A percentile compares a stretch with the other conserved stretches of the same genome.
phyloP scores from a whole-genome alignment of 1,284 basidiomycete species.

The Pseudozyma tsukubaensis region DNA sequence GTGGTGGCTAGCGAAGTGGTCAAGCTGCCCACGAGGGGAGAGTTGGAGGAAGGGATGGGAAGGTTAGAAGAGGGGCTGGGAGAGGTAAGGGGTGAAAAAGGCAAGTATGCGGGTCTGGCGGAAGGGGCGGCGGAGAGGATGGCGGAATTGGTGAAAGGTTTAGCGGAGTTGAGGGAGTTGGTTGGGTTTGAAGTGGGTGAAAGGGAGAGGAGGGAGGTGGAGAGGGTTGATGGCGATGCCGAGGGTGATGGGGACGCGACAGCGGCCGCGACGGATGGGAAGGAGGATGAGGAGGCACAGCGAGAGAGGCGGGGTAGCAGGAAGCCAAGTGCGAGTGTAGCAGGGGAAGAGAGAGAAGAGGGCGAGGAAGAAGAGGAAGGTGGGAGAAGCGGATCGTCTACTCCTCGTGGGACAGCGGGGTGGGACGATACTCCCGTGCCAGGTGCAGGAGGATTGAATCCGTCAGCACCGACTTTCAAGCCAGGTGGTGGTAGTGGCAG shows the following conservation, averaged over 20 bases:
- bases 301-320: too few relatives aligned
- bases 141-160: constrained; percentile 11
- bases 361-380: constrained; percentile 27
- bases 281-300: constrained; percentile 16
- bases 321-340: too few relatives aligned
- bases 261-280: background rate
- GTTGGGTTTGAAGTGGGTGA: constrained; percentile 56
- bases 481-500: constrained; percentile 1
- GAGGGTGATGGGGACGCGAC: constrained; percentile 18
- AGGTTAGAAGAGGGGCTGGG: constrained; percentile 29
- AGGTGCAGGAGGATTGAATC: constrained; percentile 10
- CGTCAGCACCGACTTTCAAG: constrained; percentile 25
- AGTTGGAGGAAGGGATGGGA: constrained; percentile 36
- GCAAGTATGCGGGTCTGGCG: constrained; percentile 40
- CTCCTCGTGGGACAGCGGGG: constrained; percentile 1
- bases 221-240: constrained; percentile 43
- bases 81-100: constrained; percentile 28
- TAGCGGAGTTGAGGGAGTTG: constrained; percentile 33
- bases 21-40: constrained; percentile 43
- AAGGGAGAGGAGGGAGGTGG: constrained; percentile 52
- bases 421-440: constrained; percentile 1
- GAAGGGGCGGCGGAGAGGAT: constrained; percentile 17
- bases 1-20: constrained; percentile 53
- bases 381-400: constrained; percentile 16
- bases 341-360: constrained; percentile 30